phyloP scores from a whole-genome alignment of 495 filamentous ascomycete species.

The Trichoderma reesei region DNA sequence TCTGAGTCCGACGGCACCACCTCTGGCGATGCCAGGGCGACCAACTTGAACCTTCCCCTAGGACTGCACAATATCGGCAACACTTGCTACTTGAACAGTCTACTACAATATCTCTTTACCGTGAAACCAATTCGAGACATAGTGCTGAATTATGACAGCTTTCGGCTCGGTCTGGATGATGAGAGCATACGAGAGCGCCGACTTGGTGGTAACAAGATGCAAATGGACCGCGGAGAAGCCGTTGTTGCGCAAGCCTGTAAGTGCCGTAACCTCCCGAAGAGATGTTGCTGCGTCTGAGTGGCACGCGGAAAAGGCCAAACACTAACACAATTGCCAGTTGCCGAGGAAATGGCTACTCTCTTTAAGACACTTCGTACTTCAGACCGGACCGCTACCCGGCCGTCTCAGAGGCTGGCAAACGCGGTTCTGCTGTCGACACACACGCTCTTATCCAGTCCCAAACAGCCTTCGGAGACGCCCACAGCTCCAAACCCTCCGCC shows the following conservation, averaged over 20 bases:
- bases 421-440: slow-evolving; percentile 41
- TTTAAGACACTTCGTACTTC: slow-evolving; percentile 62
- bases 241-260: slow-evolving; percentile 47
- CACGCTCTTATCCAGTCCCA: slow-evolving; percentile 25
- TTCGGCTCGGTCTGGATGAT: slow-evolving; percentile 51
- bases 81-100: slow-evolving; percentile 95
- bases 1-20: neutral
- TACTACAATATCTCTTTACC: slow-evolving; percentile 91
- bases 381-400: slow-evolving; percentile 45
- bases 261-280: slow-evolving; percentile 19
- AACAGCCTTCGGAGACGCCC: slow-evolving; percentile 20
- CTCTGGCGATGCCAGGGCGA: neutral
- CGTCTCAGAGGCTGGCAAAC: slow-evolving; percentile 71
- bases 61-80: slow-evolving; percentile 90
- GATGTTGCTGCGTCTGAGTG: too few species aligned
- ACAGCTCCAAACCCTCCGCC: slow-evolving; percentile 20
- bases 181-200: slow-evolving; percentile 50
- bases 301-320: too few species aligned
- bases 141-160: slow-evolving; percentile 60
- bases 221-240: slow-evolving; percentile 29
- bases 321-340: neutral
- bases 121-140: slow-evolving; percentile 74
- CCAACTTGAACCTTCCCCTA: slow-evolving; percentile 47
- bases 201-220: slow-evolving; percentile 42
- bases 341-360: slow-evolving; percentile 49